Evolutionary conservation across 495 filamentous ascomycete genomes (phyloP), one percentile per base, ranked within the genome.

Genomic region (Penicillium antarcticum): DNA sequence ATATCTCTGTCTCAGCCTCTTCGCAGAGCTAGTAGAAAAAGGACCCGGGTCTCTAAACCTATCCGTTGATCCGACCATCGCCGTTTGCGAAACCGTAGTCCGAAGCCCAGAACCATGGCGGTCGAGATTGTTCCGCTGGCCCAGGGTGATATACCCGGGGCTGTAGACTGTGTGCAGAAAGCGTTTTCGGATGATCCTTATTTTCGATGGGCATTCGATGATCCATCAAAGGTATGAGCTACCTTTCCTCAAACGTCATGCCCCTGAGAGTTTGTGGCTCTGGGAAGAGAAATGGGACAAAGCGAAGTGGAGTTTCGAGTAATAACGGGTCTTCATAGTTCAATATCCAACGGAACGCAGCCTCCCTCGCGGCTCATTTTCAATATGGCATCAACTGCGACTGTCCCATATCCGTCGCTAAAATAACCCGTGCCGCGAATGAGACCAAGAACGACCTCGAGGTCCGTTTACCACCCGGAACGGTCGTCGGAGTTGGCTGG

Each of bases 121-220:
- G 74, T 87, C 57, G 60, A 74, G 45, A 77, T 87, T 58, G 65
- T 75, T 35, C 75, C 67, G 33, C 68, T 87, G 53, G 73, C 72
- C 14, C 71, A 80, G 63, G 61, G 62, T 51, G 84, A 87, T 56
- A 86, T 87, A 37, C 76, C 82, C 17, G 78, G 77, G 43, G 82
- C 81, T 37, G 75, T 85, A 58, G 72, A 79, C 45, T 75, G 70
- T 51, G 73, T 82, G 42, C 78, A 79, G 55, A 72, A 76, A 58
- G 82, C 83, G 14, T 87, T 88, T 66, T 73, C 74, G 8, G 74
- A 84, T 17, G 85, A 87, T 57, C 84, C 84, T 13, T 87, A 84
- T 57, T 84, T 82, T 62, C 68, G 71, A 10, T 87, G 83, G 82
- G 67, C 81, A 10, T 85, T 80, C 60, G 52, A 72, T 31, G 75